Evolutionary conservation across 257 asterid genomes (phyloP).

Genomic region (Fraxinus quadrangulata): DNA sequence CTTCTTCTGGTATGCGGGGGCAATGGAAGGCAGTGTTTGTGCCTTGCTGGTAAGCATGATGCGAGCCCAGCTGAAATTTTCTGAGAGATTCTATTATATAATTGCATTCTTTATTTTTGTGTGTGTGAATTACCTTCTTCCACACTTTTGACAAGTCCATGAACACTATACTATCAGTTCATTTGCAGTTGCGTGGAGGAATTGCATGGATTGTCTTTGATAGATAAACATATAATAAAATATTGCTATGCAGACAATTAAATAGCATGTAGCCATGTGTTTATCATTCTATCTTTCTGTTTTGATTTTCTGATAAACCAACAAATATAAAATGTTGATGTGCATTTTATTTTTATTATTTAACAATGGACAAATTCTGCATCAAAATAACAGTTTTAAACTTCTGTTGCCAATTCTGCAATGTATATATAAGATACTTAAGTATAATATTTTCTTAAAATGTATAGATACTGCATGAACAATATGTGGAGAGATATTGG

Average conservation of each 20-base stretch:
- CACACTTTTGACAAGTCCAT: background rate
- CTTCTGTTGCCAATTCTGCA: background rate
- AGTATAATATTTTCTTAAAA: background rate
- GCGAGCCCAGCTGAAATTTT: slow-evolving; percentile 3
- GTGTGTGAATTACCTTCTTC: background rate
- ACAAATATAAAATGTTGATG: background rate
- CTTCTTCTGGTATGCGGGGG: slow-evolving; percentile 98
- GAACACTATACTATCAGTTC: slow-evolving; percentile 12
- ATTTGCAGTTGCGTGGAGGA: slow-evolving; percentile 1
- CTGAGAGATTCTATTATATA: slow-evolving; percentile 14
- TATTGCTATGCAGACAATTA: background rate
- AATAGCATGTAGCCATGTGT: background rate
- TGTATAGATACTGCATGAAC: slow-evolving; percentile 8
- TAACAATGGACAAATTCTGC: background rate
- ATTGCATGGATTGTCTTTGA: background rate
- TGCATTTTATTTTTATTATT: background rate
- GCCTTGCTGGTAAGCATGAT: slow-evolving; percentile 82
- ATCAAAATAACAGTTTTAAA: background rate
- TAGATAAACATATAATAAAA: background rate
- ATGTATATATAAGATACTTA: background rate
- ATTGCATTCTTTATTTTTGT: background rate
- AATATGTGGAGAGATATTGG: background rate
- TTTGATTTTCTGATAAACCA: background rate
- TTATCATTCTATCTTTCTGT: background rate
- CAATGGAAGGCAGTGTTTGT: slow-evolving; percentile 96